phyloP scores from a whole-genome alignment of 2,329 filamentous ascomycete genomes.

The Neoarthrinium moseri region DNA sequence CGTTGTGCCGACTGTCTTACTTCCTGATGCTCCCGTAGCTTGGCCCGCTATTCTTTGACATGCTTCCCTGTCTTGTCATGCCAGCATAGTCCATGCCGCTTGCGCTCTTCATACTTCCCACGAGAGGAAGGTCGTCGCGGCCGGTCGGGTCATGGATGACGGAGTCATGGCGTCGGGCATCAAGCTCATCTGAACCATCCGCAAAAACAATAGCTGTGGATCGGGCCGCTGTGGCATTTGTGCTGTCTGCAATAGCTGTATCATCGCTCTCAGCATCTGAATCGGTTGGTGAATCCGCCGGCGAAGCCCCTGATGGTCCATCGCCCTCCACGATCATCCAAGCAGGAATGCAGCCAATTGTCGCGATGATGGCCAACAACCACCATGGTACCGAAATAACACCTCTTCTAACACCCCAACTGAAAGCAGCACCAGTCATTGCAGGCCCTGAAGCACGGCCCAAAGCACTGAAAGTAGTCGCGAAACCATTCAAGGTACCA shows the following conservation, averaged over 20 bases:
- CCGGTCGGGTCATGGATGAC: slow-evolving; percentile 10
- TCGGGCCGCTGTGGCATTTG: neutral
- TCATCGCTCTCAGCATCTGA: slow-evolving; percentile 28
- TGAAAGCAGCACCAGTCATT: slow-evolving; percentile 69
- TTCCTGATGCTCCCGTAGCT: slow-evolving; percentile 1
- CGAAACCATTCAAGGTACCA: slow-evolving; percentile 88
- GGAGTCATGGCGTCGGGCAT: slow-evolving; percentile 8
- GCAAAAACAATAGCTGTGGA: slow-evolving; percentile 4
- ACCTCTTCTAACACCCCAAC: slow-evolving; percentile 70
- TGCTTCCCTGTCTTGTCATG: slow-evolving; percentile 2
- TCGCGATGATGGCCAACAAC: slow-evolving; percentile 64
- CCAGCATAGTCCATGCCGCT: neutral
- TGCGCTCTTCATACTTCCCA: slow-evolving; percentile 10
- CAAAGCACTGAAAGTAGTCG: slow-evolving; percentile 77
- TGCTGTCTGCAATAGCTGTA: slow-evolving; percentile 6
- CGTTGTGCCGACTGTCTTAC: too few species aligned
- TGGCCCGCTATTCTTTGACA: neutral
- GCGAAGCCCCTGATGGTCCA: slow-evolving; percentile 50
- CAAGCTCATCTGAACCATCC: neutral
- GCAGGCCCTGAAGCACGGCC: slow-evolving; percentile 80
- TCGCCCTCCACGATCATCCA: slow-evolving; percentile 74
- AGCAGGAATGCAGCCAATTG: slow-evolving; percentile 68
- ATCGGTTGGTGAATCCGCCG: slow-evolving; percentile 21
- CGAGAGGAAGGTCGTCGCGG: slow-evolving; percentile 11
- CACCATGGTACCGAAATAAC: slow-evolving; percentile 83